Evolutionary conservation across 768 basidiomycete species (phyloP).

Genomic region (Clitopilus hobsonii): DNA sequence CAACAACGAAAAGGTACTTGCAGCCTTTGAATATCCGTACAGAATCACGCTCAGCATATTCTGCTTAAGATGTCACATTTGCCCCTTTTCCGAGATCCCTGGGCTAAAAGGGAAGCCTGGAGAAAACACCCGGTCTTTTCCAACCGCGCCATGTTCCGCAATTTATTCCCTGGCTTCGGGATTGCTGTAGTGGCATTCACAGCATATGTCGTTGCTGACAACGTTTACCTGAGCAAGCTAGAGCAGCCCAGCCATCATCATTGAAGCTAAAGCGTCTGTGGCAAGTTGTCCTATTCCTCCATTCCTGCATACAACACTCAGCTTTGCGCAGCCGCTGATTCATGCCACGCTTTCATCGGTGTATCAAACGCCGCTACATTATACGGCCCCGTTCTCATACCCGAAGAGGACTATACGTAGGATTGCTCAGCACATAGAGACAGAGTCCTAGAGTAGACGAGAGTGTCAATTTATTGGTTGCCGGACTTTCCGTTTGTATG

Average conservation of each 20-base stretch:
- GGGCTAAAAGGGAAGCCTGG: conserved; percentile 94
- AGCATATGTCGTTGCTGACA: conserved; percentile 85
- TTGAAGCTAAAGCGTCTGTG: conserved; percentile 8
- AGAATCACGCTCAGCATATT: conserved; percentile 4
- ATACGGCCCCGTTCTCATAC: too few species aligned
- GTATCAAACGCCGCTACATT: too few species aligned
- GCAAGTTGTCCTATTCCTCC: neutral
- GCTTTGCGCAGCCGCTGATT: too few species aligned
- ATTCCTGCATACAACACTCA: neutral
- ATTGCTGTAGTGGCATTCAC: conserved; percentile 91
- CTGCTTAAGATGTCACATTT: conserved; percentile 46
- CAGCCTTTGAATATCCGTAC: too few species aligned
- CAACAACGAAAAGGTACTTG: conserved; percentile 8
- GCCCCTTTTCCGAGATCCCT: conserved; percentile 87
- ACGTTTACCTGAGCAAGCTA: conserved; percentile 45
- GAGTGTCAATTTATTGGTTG: neutral
- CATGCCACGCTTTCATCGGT: too few species aligned
- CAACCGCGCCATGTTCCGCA: conserved; percentile 82
- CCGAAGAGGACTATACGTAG: neutral
- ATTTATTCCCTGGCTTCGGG: conserved; percentile 92
- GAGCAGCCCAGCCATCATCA: conserved; percentile 20
- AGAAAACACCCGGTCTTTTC: conserved; percentile 86
- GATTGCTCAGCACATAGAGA: neutral
- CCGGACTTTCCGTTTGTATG: neutral
- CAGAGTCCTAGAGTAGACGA: neutral